A percentile compares a stretch with the other conserved stretches of the same genome.
Evolutionary conservation across 345 rosid species (phyloP).

Genomic region (Leavenworthia alabamica): DNA sequence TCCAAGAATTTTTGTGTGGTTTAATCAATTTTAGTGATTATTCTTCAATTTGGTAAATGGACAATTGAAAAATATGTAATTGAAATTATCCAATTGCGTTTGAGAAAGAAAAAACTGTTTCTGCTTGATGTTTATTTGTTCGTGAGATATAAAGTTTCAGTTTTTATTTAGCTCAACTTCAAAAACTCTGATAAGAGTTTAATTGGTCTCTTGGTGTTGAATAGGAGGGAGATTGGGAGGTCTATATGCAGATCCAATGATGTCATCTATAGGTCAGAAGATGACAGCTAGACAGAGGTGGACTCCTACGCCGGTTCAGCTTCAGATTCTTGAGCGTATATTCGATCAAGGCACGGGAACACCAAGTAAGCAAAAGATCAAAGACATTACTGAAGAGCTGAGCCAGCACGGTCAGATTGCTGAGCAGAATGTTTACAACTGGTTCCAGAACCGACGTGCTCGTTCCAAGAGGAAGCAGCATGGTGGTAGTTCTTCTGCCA

Average conservation of each 20-base stretch:
- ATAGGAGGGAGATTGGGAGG: slow-evolving; percentile 77
- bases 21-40: too few species aligned
- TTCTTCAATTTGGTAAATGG: too few species aligned
- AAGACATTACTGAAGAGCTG: slow-evolving; percentile 80
- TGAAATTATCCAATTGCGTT: slow-evolving; percentile 6
- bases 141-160: slow-evolving; percentile 10
- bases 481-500: slow-evolving; percentile 36
- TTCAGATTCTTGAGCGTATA: slow-evolving; percentile 80
- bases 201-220: not conserved
- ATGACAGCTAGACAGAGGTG: slow-evolving; percentile 93
- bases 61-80: too few species aligned
- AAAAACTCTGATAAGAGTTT: slow-evolving; percentile 6
- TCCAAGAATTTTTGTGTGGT: too few species aligned
- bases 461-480: slow-evolving; percentile 82
- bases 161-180: not conserved
- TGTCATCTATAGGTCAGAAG: slow-evolving; percentile 60
- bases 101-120: too few species aligned
- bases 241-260: slow-evolving; percentile 29
- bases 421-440: slow-evolving; percentile 85
- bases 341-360: slow-evolving; percentile 96
- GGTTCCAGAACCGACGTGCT: slow-evolving; percentile 98
- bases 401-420: slow-evolving; percentile 94
- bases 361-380: slow-evolving; percentile 96
- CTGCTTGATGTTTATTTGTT: too few species aligned
- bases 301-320: slow-evolving; percentile 94